These are phyloP conservation scores for Panicum virgatum DNA, from an alignment of 202 grass and related monocot species.

Conservation along the genomic window DNA sequence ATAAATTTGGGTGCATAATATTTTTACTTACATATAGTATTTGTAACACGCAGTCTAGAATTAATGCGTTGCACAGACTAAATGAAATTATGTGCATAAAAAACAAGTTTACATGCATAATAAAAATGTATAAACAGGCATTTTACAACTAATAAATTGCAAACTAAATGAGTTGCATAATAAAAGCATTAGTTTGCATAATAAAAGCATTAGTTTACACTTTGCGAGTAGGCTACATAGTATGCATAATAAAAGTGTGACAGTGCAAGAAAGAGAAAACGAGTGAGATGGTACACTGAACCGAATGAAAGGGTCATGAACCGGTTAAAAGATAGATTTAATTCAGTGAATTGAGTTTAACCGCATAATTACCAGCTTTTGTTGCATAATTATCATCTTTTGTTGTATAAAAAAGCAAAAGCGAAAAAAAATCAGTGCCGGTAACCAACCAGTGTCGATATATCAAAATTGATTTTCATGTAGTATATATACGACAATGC, in stretches of 20 bases:
- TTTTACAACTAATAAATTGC: neutral
- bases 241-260: neutral
- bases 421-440: neutral
- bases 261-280: neutral
- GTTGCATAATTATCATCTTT: neutral
- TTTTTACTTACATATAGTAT: neutral
- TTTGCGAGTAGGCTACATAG: too few relatives aligned
- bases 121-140: neutral
- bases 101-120: neutral
- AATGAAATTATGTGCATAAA: neutral
- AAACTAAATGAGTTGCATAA: too few relatives aligned
- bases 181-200: too few relatives aligned
- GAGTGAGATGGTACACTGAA: neutral
- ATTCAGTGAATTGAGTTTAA: neutral
- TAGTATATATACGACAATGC: too few relatives aligned
- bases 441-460: neutral
- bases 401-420: neutral
- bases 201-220: too few relatives aligned
- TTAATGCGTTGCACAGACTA: neutral
- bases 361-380: neutral
- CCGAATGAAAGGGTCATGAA: neutral
- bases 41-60: neutral
- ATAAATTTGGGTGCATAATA: neutral
- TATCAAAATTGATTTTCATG: neutral
- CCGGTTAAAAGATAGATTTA: neutral